A percentile compares a stretch with the other conserved stretches of the same genome.
Evolutionary conservation across 257 asterid genomes (phyloP).

Genomic region (Scutellaria minor): DNA sequence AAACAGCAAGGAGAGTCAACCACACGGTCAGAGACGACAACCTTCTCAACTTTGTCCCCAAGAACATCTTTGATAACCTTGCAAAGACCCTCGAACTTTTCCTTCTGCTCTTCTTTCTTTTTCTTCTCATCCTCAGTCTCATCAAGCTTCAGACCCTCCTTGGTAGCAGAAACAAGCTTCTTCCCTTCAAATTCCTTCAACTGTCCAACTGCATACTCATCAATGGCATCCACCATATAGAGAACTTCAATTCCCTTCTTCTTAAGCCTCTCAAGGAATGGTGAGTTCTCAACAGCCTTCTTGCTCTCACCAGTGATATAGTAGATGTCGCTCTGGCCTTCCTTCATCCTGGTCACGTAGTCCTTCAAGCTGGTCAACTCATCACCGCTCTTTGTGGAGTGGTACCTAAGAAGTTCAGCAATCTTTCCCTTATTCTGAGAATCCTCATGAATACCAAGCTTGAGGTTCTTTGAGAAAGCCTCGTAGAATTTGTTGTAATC

Average conservation of each 20-base stretch:
- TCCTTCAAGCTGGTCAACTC: constrained; percentile 70
- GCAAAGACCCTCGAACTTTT: constrained; percentile 67
- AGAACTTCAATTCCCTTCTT: constrained; percentile 71
- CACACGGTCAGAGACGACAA: constrained; percentile 65
- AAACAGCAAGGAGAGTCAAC: constrained; percentile 75
- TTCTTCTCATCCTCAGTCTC: constrained; percentile 71
- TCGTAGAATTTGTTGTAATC: constrained; percentile 67
- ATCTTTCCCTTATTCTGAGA: constrained; percentile 59
- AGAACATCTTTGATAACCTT: constrained; percentile 72
- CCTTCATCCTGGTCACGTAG: constrained; percentile 77
- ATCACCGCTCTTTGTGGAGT: constrained; percentile 72
- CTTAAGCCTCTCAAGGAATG: constrained; percentile 70
- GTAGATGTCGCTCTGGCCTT: constrained; percentile 62
- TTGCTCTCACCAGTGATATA: constrained; percentile 76
- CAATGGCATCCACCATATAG: constrained; percentile 77
- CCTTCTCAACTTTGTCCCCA: constrained; percentile 72
- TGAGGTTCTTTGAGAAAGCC: constrained; percentile 68
- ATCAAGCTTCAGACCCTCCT: constrained; percentile 73
- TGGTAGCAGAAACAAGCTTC: constrained; percentile 71
- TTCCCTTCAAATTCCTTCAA: constrained; percentile 69
- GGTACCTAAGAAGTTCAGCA: constrained; percentile 61
- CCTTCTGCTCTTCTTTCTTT: constrained; percentile 56
- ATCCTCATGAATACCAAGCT: constrained; percentile 73
- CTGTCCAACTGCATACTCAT: constrained; percentile 67
- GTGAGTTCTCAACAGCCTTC: constrained; percentile 78